phyloP scores from a whole-genome alignment of 768 basidiomycete species.

The Asterophora parasitica region DNA sequence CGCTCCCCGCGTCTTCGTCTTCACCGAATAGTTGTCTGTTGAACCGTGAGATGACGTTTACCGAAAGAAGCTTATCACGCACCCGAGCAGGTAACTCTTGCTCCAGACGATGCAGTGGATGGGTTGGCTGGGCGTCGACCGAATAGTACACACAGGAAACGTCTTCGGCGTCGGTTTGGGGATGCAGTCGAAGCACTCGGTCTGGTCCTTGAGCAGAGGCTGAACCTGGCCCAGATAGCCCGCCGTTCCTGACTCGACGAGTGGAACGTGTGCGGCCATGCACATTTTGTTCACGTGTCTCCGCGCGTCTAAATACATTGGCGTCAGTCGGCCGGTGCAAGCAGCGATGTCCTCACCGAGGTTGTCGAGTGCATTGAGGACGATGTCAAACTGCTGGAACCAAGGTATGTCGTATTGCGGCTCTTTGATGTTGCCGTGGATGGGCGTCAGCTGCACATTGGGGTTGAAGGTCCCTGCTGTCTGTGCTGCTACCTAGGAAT shows the following conservation, averaged over 20 bases:
- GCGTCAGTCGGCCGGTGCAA: background rate
- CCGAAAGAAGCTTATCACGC: slow-evolving; percentile 22
- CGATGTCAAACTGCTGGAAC: slow-evolving; percentile 88
- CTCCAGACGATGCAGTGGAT: slow-evolving; percentile 99
- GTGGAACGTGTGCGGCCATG: slow-evolving; percentile 83
- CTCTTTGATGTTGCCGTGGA: slow-evolving; percentile 96
- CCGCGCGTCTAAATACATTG: slow-evolving; percentile 63
- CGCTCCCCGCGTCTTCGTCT: slow-evolving; percentile 75
- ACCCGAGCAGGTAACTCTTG: slow-evolving; percentile 94
- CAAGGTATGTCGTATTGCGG: slow-evolving; percentile 83
- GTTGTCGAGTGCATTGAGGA: slow-evolving; percentile 95
- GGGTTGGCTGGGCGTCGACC: slow-evolving; percentile 93
- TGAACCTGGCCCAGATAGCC: slow-evolving; percentile 98
- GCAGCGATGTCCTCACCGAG: slow-evolving; percentile 54
- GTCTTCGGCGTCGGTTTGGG: slow-evolving; percentile 90
- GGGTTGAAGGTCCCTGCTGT: slow-evolving; percentile 85
- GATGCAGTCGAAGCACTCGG: slow-evolving; percentile 97
- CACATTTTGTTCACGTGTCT: slow-evolving; percentile 98
- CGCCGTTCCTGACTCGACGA: slow-evolving; percentile 95
- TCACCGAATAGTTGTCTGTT: slow-evolving; percentile 90
- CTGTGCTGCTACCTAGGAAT: slow-evolving; percentile 67
- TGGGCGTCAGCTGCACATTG: slow-evolving; percentile 78
- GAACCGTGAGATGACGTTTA: slow-evolving; percentile 1
- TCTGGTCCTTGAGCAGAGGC: slow-evolving; percentile 81
- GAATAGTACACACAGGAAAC: slow-evolving; percentile 96